These are phyloP conservation scores for Lolium rigidum DNA, from an alignment of 176 grass and related monocot species.

Conservation along the genomic window DNA sequence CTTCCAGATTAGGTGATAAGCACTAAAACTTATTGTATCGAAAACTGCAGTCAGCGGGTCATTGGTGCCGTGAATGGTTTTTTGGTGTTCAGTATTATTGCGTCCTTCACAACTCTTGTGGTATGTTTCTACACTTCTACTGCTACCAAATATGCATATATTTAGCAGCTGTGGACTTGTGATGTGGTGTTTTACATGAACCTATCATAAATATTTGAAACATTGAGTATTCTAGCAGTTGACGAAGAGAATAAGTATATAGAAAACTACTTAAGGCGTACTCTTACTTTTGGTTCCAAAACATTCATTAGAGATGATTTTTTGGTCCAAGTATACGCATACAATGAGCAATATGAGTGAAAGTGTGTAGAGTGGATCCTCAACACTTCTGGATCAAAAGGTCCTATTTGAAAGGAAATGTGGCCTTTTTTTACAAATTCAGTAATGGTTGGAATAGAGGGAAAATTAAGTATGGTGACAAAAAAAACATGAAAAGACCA, in stretches of 20 bases:
- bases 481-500: slow-evolving; percentile 29
- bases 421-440: background rate
- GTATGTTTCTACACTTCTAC: slow-evolving; percentile 51
- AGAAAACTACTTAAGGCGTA: background rate
- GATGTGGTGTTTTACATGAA: background rate
- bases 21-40: slow-evolving; percentile 23
- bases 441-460: background rate
- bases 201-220: slow-evolving; percentile 8
- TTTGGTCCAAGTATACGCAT: background rate
- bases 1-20: slow-evolving; percentile 7
- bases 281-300: background rate
- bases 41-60: slow-evolving; percentile 68
- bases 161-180: background rate
- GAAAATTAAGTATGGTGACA: background rate
- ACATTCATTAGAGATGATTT: background rate
- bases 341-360: background rate
- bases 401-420: background rate
- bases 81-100: slow-evolving; percentile 74
- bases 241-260: background rate
- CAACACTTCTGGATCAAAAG: slow-evolving; percentile 6
- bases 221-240: background rate
- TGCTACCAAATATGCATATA: background rate
- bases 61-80: slow-evolving; percentile 91
- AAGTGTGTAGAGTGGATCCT: background rate
- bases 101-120: slow-evolving; percentile 87